A percentile compares a stretch with the other conserved stretches of the same genome.
These are phyloP conservation scores for Telfairia occidentalis DNA, from an alignment of 331 rosid genomes.

Conservation along the genomic window DNA sequence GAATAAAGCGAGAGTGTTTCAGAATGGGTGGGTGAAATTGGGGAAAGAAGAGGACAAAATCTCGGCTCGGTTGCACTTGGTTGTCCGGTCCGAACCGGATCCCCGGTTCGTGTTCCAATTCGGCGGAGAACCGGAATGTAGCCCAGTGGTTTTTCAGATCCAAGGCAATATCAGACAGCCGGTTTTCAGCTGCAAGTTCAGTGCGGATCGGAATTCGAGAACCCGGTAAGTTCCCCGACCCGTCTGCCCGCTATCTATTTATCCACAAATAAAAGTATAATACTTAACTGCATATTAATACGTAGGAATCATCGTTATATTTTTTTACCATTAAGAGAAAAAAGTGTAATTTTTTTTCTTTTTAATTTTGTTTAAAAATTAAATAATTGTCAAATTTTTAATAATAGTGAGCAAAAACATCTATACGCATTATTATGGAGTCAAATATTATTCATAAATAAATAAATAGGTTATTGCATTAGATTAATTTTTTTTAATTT, in stretches of 20 bases:
- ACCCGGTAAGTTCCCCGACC: constrained; percentile 34
- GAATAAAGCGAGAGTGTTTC: constrained; percentile 26
- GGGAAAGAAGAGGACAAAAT: constrained; percentile 34
- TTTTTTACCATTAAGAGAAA: no score
- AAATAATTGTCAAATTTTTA: no score
- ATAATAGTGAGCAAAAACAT: no score
- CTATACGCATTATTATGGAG: no score
- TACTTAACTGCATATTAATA: no score
- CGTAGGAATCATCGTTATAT: no score
- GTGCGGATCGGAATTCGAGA: constrained; percentile 80
- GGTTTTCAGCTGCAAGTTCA: constrained; percentile 85
- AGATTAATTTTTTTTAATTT: no score
- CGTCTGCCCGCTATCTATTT: not conserved
- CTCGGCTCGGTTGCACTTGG: constrained; percentile 48
- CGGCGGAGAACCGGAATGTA: constrained; percentile 92
- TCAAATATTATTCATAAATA: no score
- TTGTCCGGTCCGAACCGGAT: constrained; percentile 69
- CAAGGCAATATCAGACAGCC: constrained; percentile 79
- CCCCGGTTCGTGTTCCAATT: constrained; percentile 84
- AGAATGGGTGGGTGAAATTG: constrained; percentile 60
- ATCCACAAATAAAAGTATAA: no score
- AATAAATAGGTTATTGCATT: no score
- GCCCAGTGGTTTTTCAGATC: constrained; percentile 83
- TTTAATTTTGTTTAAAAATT: no score
- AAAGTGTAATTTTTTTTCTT: no score